Percentiles rank a stretch among this genome's conserved stretches.
Evolutionary conservation across 2,329 filamentous ascomycete genomes (phyloP).

Genomic region (Nannizziopsis barbatae): DNA sequence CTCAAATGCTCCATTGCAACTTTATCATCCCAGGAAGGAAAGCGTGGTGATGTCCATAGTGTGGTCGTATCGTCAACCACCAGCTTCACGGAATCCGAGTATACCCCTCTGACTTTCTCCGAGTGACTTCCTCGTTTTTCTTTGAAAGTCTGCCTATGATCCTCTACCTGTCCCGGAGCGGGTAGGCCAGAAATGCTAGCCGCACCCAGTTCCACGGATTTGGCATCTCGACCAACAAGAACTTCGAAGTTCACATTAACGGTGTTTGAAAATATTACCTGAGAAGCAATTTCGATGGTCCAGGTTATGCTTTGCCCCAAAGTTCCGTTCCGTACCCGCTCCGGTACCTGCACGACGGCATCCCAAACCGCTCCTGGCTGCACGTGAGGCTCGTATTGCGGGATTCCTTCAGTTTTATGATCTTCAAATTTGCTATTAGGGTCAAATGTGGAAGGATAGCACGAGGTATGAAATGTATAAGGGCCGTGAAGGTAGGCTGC

Average conservation of each 20-base stretch:
- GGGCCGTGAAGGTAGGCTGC: conserved; percentile 95
- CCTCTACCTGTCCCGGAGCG: conserved; percentile 58
- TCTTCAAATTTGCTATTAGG: conserved; percentile 67
- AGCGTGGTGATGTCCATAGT: conserved; percentile 81
- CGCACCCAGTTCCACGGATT: conserved; percentile 60
- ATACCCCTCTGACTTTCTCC: conserved; percentile 59
- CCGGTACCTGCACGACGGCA: conserved; percentile 67
- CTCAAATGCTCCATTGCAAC: conserved; percentile 33
- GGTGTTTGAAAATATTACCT: conserved; percentile 85
- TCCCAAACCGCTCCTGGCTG: conserved; percentile 87
- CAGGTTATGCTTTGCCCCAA: conserved; percentile 55
- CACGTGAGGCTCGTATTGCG: conserved; percentile 90
- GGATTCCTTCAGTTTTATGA: conserved; percentile 59
- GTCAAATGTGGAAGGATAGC: conserved; percentile 72
- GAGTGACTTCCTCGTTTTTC: conserved; percentile 20
- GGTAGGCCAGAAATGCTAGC: conserved; percentile 44
- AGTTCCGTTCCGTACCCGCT: conserved; percentile 51
- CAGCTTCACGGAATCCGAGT: conserved; percentile 66
- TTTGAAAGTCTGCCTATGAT: conserved; percentile 57
- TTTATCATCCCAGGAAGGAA: conserved; percentile 51
- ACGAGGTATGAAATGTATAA: conserved; percentile 78
- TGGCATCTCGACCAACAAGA: conserved; percentile 71
- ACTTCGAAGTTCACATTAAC: conserved; percentile 83
- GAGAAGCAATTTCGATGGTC: conserved; percentile 83
- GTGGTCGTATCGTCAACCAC: conserved; percentile 78